Evolutionary conservation across 148 eudicot genomes (phyloP), one percentile per base, ranked within the genome.

Genomic region (Vaccinium darrowii): DNA sequence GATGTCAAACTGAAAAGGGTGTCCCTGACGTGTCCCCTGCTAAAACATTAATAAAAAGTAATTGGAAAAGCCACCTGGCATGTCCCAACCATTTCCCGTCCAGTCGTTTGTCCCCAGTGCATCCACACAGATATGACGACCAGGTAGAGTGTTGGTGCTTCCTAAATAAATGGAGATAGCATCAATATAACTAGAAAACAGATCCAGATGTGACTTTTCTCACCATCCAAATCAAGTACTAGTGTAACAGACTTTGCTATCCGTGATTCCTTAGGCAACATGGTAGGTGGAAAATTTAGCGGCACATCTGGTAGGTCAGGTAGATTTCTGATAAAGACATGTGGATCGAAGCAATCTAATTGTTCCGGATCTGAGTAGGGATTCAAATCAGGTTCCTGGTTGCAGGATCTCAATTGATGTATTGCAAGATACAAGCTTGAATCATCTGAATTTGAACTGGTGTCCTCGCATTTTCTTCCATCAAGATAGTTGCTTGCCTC

Each of bases 181-280:
- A 53, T 54, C 49, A 43, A 79, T 12, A 18, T 62, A 33, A 27
- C 21, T 73, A 3, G 53, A 11, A 53, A 54, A 80, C 69, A n/a
- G 7, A 56, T 54, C 49, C 5, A 54, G 51, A 82, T 62, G n/a
- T 27, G 30, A 62, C 6, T n/a, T 30, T 80, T 23, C 92, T 91
- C 88, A 97, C 99, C 99, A 88, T 97, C 99, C 88, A 97, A 87
- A 92, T 97, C 99, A 69, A 97, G 96, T 36, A 94, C 99, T 83
- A 97, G 90, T 33, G 99, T 97, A 21, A 94, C 77, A 15, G 91
- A 86, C 83, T 92, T 97, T 62, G 60, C 88, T 83, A 86, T 94
- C 85, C 65, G 88, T 33, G 88, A 89, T 84, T 89, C 94, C 81
- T 88, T 91, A 36, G 88, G 89, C 69, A 87, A 84, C 51, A 85